Percentiles rank a stretch among this genome's conserved stretches.
Conservation (phyloP, 2,329 filamentous ascomycete species). For the Penicillium sp. region DNA sequence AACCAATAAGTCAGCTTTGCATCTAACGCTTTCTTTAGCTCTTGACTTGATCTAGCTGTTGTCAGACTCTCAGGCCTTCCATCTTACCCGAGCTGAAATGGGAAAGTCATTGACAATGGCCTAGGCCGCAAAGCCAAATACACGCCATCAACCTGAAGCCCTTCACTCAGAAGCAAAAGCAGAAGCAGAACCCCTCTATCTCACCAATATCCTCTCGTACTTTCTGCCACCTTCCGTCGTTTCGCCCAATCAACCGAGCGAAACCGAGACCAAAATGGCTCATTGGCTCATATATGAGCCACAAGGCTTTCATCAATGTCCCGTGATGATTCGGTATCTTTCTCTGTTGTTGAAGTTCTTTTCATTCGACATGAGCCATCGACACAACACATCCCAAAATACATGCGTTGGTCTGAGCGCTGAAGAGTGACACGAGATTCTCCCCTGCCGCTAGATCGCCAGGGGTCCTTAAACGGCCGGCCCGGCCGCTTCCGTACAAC, state of each 20-base stretch:
- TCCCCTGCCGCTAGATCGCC: slow-evolving; percentile 53
- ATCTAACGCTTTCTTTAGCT: neutral
- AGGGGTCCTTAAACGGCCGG: slow-evolving; percentile 49
- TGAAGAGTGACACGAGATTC: slow-evolving; percentile 45
- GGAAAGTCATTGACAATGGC: slow-evolving; percentile 36
- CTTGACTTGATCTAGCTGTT: no score
- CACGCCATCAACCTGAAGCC: slow-evolving; percentile 52
- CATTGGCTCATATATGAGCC: no score
- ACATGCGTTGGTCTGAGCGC: slow-evolving; percentile 54
- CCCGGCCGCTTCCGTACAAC: slow-evolving; percentile 48
- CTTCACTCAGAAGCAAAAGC: no score
- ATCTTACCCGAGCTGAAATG: slow-evolving; percentile 36
- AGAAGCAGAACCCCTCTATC: no score
- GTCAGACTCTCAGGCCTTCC: neutral
- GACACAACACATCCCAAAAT: slow-evolving; percentile 57
- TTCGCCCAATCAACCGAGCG: no score
- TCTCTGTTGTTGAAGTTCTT: no score
- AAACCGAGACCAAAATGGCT: no score
- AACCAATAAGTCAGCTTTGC: no score
- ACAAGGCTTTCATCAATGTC: no score
- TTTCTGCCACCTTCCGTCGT: no score
- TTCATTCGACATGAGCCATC: slow-evolving; percentile 40
- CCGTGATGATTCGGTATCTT: no score
- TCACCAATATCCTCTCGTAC: no score
- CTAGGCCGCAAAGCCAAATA: slow-evolving; percentile 54